Percentiles rank a stretch among this genome's conserved stretches.
Conservation (phyloP, 345 rosid genomes). For the Dimocarpus longan region DNA sequence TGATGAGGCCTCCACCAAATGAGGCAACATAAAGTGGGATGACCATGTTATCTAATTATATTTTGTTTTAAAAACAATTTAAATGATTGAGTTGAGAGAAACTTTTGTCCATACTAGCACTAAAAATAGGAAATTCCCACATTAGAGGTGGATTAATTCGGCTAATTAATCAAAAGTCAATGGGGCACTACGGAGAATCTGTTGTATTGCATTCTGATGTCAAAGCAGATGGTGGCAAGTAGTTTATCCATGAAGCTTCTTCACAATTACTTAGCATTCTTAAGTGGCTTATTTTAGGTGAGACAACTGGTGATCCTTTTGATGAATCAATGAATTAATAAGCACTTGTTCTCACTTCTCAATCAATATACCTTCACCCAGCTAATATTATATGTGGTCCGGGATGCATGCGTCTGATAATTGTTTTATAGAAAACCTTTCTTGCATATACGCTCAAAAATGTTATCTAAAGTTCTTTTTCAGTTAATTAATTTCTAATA, state of each 20-base stretch:
- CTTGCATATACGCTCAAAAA: neutral
- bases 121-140: slow-evolving; percentile 32
- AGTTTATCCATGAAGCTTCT: neutral
- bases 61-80: slow-evolving; percentile 11
- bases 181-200: slow-evolving; percentile 6
- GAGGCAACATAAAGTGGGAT: slow-evolving; percentile 44
- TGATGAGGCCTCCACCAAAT: slow-evolving; percentile 34
- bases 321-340: neutral
- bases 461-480: neutral
- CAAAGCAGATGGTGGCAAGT: slow-evolving; percentile 11
- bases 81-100: slow-evolving; percentile 22
- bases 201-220: slow-evolving; percentile 23
- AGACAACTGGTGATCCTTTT: neutral
- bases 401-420: neutral
- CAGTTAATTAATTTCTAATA: neutral
- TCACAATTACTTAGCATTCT: too few relatives aligned
- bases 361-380: too few relatives aligned
- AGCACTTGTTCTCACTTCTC: too few relatives aligned
- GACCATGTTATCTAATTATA: slow-evolving; percentile 3
- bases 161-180: slow-evolving; percentile 23
- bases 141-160: slow-evolving; percentile 14
- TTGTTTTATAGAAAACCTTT: too few relatives aligned
- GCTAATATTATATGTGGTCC: too few relatives aligned
- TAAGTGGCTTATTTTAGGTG: neutral
- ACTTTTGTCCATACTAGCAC: slow-evolving; percentile 16